Conservation (phyloP, 768 basidiomycete species). For the Mycena alexandri region DNA sequence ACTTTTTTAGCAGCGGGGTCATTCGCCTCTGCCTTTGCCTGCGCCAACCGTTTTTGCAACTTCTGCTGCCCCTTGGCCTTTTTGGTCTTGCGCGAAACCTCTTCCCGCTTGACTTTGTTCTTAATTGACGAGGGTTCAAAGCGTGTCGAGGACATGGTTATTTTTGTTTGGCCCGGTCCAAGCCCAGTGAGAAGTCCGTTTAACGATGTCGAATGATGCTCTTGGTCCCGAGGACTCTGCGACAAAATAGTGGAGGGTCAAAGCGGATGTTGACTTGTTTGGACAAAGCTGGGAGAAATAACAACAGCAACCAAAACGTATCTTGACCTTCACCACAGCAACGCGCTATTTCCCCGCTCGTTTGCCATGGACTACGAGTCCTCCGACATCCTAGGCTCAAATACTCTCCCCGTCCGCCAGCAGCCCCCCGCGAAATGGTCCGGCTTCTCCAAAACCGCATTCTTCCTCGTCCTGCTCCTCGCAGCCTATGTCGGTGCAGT, state of each 20-base stretch:
- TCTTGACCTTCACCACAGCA: slow-evolving; percentile 53
- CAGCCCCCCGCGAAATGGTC: slow-evolving; percentile 49
- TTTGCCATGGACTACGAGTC: slow-evolving; percentile 72
- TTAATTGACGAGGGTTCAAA: slow-evolving; percentile 79
- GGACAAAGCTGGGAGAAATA: neutral
- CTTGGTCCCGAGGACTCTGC: too few species aligned
- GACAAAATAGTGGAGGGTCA: neutral
- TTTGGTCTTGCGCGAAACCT: slow-evolving; percentile 78
- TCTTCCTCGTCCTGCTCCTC: slow-evolving; percentile 53
- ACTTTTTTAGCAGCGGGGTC: slow-evolving; percentile 88
- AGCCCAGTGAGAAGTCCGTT: too few species aligned
- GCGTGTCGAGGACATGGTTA: slow-evolving; percentile 72
- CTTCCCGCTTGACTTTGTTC: slow-evolving; percentile 91
- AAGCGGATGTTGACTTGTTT: too few species aligned
- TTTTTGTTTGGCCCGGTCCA: too few species aligned
- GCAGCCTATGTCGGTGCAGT: slow-evolving; percentile 52
- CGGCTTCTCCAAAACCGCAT: slow-evolving; percentile 53
- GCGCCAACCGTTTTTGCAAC: slow-evolving; percentile 82
- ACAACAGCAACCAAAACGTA: slow-evolving; percentile 4
- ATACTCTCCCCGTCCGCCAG: slow-evolving; percentile 55
- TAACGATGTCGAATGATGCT: too few species aligned
- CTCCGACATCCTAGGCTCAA: slow-evolving; percentile 79
- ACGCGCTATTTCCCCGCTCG: slow-evolving; percentile 24
- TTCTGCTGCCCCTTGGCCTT: slow-evolving; percentile 85
- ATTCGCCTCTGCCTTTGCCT: slow-evolving; percentile 79